phyloP scores from a whole-genome alignment of 495 filamentous ascomycete species.

The Durotheca rogersii region DNA sequence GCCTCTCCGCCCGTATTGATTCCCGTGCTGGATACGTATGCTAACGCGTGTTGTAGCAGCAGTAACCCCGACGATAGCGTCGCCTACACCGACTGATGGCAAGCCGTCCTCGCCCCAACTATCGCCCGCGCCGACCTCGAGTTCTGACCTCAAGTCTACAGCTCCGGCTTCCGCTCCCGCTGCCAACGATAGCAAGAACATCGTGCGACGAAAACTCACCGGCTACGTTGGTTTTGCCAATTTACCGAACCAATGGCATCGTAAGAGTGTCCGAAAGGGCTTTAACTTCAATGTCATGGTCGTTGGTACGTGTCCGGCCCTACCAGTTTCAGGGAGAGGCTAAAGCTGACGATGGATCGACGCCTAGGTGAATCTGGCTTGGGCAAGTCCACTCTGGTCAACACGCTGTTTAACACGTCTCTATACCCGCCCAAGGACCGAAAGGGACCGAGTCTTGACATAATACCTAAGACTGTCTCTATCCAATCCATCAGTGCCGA shows the following conservation, averaged over 20 bases:
- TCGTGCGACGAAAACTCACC: slow-evolving; percentile 96
- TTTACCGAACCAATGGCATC: slow-evolving; percentile 99
- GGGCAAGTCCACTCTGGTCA: slow-evolving; percentile 98
- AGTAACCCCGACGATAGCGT: slow-evolving; percentile 62
- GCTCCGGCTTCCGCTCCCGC: slow-evolving; percentile 57
- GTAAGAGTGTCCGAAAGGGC: slow-evolving; percentile 98
- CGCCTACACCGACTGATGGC: slow-evolving; percentile 52
- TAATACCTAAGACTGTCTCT: slow-evolving; percentile 97
- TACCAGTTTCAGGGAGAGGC: background rate
- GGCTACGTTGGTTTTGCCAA: slow-evolving; percentile 99
- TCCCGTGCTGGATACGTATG: background rate
- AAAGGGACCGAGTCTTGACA: slow-evolving; percentile 93
- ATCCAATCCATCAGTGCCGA: slow-evolving; percentile 99
- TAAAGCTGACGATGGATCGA: slow-evolving; percentile 16
- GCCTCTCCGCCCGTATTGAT: slow-evolving; percentile 16
- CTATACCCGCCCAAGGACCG: slow-evolving; percentile 98
- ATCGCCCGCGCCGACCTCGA: slow-evolving; percentile 51
- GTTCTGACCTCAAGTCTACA: slow-evolving; percentile 74
- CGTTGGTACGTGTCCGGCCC: slow-evolving; percentile 67
- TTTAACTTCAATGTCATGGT: slow-evolving; percentile 99
- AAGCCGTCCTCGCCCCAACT: slow-evolving; percentile 50
- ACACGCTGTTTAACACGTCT: slow-evolving; percentile 99
- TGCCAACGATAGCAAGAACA: slow-evolving; percentile 88
- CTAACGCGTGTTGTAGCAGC: slow-evolving; percentile 47
- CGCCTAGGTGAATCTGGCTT: slow-evolving; percentile 91